Percentiles rank a stretch among this genome's conserved stretches.
Evolutionary conservation across 148 eudicot species (phyloP).

Genomic region (Rheum nobile): DNA sequence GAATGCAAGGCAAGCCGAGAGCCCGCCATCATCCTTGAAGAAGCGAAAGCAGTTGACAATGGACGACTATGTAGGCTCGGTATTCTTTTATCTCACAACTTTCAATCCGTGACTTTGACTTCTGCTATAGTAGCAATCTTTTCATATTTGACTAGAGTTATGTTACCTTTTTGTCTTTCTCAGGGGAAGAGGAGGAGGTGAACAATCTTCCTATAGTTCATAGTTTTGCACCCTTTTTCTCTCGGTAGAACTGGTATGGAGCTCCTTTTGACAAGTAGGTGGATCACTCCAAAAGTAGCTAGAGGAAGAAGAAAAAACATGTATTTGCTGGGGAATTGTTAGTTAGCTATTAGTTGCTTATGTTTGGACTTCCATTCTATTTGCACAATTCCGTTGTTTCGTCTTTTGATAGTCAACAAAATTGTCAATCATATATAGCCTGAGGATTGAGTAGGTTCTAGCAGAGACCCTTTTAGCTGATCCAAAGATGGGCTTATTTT

Average conservation of each 20-base stretch:
- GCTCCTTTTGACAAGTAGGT: background rate
- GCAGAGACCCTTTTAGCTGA: background rate
- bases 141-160: background rate
- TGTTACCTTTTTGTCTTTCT: slow-evolving; percentile 2
- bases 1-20: slow-evolving; percentile 50
- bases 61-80: slow-evolving; percentile 61
- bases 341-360: background rate
- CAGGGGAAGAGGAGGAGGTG: slow-evolving; percentile 55
- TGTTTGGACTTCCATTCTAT: background rate
- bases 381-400: no score
- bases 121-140: background rate
- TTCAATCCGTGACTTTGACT: background rate
- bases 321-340: background rate
- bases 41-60: slow-evolving; percentile 57
- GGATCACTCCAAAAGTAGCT: background rate
- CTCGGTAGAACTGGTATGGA: background rate
- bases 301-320: background rate
- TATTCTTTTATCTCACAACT: slow-evolving; percentile 9
- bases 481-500: background rate
- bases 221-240: background rate
- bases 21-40: slow-evolving; percentile 50
- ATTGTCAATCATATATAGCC: background rate
- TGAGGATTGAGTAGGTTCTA: background rate
- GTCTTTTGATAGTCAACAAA: background rate
- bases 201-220: background rate